Base-by-base conservation (phyloP, 1,139 yeast genomes). In the Geotrichum bryndzae region DNA sequence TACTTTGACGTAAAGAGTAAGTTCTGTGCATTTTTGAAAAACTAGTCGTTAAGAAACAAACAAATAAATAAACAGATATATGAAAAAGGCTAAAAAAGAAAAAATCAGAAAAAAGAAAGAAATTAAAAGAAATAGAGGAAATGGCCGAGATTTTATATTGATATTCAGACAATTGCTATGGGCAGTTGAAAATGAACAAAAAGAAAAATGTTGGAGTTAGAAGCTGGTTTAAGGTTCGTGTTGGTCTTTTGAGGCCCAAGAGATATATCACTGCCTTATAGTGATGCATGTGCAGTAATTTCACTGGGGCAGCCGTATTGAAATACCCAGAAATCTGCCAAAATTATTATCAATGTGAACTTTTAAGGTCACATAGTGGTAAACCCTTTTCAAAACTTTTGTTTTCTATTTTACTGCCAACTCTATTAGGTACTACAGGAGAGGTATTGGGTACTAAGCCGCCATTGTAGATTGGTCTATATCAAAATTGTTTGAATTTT, bases 1-100 rank as follows among this genome's bases (percentile, higher is more conserved):
- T 89, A 63, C 88, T 79, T 69, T 91, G 86, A 84, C 99, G 91
- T 79, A 94, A 83, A 51, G 98, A 94, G 78, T 94, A 94, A 59
- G 99, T 92, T 87, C 98, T 89, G 84, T 94, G 98, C 99, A 94
- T 94, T 69, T 65, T 80, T 6, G 18, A 57, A 27, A 46, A 50
- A 27, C 11, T 25, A 15, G 27, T 11, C 57, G 11, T 13, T 29
- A 27, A 4, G 45, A 51, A 29, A 2, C 29, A 55, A 46, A 38
- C 13, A 38, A 38, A 25, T 11, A 31, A 25, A 15, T 10, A 7
- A 53, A 25, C 25, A 53, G n/a, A 13, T 18, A 10, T n/a, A 45
- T n/a, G 27, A 53, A 23, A 31, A 53, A 53, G 3, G n/a, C 13
- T 3, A 3, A 53, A 31, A 33, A 54, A 1, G 35, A 29, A 46